Percentiles rank a stretch among this genome's conserved stretches.
Conservation (phyloP, 768 basidiomycete genomes). For the Lactifluus volemus region DNA sequence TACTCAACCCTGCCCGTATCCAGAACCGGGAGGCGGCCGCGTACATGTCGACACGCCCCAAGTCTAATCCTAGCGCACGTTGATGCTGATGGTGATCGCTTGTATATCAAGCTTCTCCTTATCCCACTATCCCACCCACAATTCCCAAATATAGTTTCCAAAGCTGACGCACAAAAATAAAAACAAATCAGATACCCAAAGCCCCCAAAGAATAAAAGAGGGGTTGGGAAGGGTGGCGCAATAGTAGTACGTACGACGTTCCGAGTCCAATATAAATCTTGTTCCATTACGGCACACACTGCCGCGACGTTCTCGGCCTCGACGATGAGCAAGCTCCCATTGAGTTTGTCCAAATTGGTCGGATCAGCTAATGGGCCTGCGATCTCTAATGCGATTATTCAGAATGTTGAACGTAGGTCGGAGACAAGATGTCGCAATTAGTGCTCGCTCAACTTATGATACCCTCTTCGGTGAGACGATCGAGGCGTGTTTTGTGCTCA, state of each 20-base stretch:
- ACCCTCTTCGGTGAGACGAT: background rate
- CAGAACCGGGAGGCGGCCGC: background rate
- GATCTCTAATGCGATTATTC: background rate
- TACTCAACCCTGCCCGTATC: background rate
- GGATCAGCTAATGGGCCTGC: background rate
- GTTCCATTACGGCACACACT: slow-evolving; percentile 32
- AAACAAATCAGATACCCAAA: background rate
- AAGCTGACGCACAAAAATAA: background rate
- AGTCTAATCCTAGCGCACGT: background rate
- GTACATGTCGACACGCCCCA: too few relatives aligned
- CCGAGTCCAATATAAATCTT: slow-evolving; percentile 35
- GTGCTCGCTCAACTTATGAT: background rate
- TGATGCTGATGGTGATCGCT: background rate
- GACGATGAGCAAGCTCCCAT: slow-evolving; percentile 50
- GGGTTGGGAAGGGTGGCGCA: too few relatives aligned
- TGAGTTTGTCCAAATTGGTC: slow-evolving; percentile 34
- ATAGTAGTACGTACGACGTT: slow-evolving; percentile 32
- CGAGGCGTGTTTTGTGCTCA: background rate
- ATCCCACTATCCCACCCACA: slow-evolving; percentile 40
- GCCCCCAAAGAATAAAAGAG: too few relatives aligned
- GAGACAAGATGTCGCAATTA: background rate
- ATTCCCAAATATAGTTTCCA: background rate
- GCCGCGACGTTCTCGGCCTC: slow-evolving; percentile 46
- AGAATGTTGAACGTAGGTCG: slow-evolving; percentile 12
- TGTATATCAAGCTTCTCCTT: slow-evolving; percentile 41